Percentiles rank a stretch among this genome's conserved stretches.
Evolutionary conservation across 805 yeast genomes (phyloP).

Genomic region (Candida chauliodis): DNA sequence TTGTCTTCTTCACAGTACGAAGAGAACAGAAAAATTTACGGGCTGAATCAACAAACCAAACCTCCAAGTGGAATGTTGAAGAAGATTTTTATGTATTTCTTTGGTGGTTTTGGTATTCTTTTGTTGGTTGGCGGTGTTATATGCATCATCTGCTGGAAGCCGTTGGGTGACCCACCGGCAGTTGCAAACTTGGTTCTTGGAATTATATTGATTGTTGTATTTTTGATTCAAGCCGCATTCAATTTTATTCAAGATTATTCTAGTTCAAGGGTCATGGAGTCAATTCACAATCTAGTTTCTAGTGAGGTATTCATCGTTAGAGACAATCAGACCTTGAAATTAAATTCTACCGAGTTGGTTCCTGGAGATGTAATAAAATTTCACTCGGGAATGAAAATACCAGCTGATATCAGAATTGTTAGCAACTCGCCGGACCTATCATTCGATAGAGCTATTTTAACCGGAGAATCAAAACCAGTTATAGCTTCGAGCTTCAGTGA

Average conservation of each 20-base stretch:
- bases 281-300: slow-evolving; percentile 44
- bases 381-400: slow-evolving; percentile 29
- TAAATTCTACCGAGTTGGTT: slow-evolving; percentile 33
- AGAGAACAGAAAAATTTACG: slow-evolving; percentile 20
- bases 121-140: slow-evolving; percentile 41
- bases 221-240: slow-evolving; percentile 40
- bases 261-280: slow-evolving; percentile 45
- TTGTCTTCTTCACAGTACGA: slow-evolving; percentile 15
- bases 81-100: slow-evolving; percentile 36
- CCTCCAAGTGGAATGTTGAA: slow-evolving; percentile 27
- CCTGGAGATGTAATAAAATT: slow-evolving; percentile 45
- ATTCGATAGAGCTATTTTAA: slow-evolving; percentile 45
- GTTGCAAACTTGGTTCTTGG: slow-evolving; percentile 43
- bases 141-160: slow-evolving; percentile 44
- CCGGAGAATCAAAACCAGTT: slow-evolving; percentile 46
- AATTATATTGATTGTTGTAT: slow-evolving; percentile 36
- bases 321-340: slow-evolving; percentile 23
- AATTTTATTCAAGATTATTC: slow-evolving; percentile 48
- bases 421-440: slow-evolving; percentile 34
- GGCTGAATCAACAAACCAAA: slow-evolving; percentile 34
- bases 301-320: slow-evolving; percentile 32
- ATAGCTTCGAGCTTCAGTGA: slow-evolving; percentile 26
- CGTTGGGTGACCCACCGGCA: slow-evolving; percentile 45
- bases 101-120: slow-evolving; percentile 48
- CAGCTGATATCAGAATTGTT: slow-evolving; percentile 46